Base-by-base conservation (phyloP, 1,284 basidiomycete genomes). In the Ceratorhiza oryzae-sativae region DNA sequence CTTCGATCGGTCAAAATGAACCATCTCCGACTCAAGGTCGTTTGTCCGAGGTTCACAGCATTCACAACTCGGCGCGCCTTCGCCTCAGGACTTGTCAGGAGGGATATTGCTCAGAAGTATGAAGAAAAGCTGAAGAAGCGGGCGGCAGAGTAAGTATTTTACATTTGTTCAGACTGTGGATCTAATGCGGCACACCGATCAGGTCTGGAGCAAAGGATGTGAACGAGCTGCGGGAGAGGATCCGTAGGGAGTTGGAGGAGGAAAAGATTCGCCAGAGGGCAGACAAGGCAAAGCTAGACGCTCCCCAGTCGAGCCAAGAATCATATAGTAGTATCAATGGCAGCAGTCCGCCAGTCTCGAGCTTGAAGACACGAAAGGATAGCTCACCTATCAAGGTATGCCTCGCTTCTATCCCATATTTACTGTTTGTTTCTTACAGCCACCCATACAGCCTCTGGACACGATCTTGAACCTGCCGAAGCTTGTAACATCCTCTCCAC, bases 401-500 rank as follows among this genome's bases (percentile, higher is more conserved):
- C 78, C 49, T 67, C 45, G 36, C 73, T 34, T 27, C 65, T 30
- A 63, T 41, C 15, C 53, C 72, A 2, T 30, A 20, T 34, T 18
- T 13, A 48, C 4, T 32, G 15, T 23, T 20, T 5, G 32, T 48
- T 27, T 45, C 55, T 60, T 70, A 59, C 63, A 71, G 3, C 12
- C 4, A 8, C 32, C 41, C 45, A 27, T 5, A 18, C 76, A 97
- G 95, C 90, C 94, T 18, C 84, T 97, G 15, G 86, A 88, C 20
- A 87, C 86, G 9, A 91, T 97, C 72, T 82, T 97, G 76, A 94
- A 96, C 80, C 80, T 95, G 13, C 82, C 87, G 18, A 87, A 89
- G 71, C 81, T 96, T 9, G 79, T 93, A 56, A 82, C 87, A 30
- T 86, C 85, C 12, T 68, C 65, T 56, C 65, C 65, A 1, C 87